Evolutionary conservation across 2,329 filamentous ascomycete genomes (phyloP), one percentile per base, ranked within the genome.

Genomic region (Thermothelomyces thermophilus): DNA sequence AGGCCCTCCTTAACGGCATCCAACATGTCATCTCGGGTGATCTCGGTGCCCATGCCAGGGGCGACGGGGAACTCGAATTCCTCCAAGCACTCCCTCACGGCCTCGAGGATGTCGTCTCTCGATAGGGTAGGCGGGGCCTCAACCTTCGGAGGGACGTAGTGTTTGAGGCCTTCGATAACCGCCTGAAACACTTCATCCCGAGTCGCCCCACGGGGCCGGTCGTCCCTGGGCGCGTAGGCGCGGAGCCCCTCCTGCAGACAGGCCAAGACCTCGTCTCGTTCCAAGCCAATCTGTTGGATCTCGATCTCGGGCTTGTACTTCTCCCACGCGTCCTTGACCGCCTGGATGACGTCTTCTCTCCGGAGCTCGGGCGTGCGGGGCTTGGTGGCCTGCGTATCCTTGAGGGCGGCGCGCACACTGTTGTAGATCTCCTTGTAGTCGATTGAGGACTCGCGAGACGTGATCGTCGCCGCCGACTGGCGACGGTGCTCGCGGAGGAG

Each of bases 241-340:
- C 87, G 82, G 0, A 97, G 76, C 0, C 91, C 91, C 69, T 96
- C 86, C 58, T 87, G 83, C 22, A 97, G 75, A 57, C 90, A 95
- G 34, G 86, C 82, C 13, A 97, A 73, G 41, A 97, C 86, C 63
- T 97, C 91, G 11, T 96, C 89, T 5, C 89, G 80, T 65, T 95
- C 91, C 1, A 97, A 73, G 2, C 90, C 91, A 55, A 94, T 86
- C 60, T 95, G 89, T 60, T 95, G 86, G 4, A 95, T 77, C 59
- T 95, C 85, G 44, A 95, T 89, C 60, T 96, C 89, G 1, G 91
- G 91, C 68, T 95, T 95, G 69, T 95, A 95, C 47, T 83, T 87
- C 63, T 96, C 91, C 82, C 90, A 95, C 1, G 90, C 91, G 59
- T 95, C 90, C 58, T 84, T 83, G 13, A 97, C 86, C 3, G 90